Percentiles rank a stretch among this genome's conserved stretches.
phyloP scores from a whole-genome alignment of 768 basidiomycete genomes.

The Suillus fuscotomentosus region DNA sequence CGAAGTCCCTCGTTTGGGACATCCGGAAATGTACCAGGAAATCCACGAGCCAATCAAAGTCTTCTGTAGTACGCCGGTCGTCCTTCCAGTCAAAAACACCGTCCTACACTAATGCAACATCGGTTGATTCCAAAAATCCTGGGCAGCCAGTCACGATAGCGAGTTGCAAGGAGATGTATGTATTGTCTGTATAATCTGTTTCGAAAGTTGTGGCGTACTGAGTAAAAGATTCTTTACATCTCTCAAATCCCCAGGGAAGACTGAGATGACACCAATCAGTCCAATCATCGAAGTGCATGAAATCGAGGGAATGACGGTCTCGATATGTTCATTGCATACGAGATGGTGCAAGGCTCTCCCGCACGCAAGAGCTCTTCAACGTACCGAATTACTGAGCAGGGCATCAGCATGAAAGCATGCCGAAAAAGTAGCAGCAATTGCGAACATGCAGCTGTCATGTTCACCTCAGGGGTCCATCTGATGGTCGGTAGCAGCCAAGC shows the following conservation, averaged over 20 bases:
- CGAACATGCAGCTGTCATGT: background rate
- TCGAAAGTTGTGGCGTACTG: no score
- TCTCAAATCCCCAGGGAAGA: no score
- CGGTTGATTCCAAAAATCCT: background rate
- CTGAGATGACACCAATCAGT: no score
- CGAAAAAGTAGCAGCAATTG: background rate
- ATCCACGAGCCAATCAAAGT: conserved; percentile 5
- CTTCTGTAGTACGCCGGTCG: background rate
- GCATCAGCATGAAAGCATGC: background rate
- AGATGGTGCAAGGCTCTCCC: background rate
- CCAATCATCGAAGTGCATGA: background rate
- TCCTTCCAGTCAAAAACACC: background rate
- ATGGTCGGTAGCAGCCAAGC: background rate
- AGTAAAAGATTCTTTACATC: no score
- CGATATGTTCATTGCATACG: background rate
- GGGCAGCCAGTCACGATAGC: background rate
- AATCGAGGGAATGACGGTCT: background rate
- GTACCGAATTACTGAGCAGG: background rate
- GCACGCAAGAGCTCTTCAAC: background rate
- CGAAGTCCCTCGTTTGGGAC: background rate
- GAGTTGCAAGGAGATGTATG: background rate
- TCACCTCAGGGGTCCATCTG: background rate
- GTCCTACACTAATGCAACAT: background rate
- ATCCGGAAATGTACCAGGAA: conserved; percentile 3
- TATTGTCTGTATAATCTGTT: background rate